Percentiles rank a stretch among this genome's conserved stretches.
Conservation (phyloP, 164 flowering plant species). For the Vitis riparia region DNA sequence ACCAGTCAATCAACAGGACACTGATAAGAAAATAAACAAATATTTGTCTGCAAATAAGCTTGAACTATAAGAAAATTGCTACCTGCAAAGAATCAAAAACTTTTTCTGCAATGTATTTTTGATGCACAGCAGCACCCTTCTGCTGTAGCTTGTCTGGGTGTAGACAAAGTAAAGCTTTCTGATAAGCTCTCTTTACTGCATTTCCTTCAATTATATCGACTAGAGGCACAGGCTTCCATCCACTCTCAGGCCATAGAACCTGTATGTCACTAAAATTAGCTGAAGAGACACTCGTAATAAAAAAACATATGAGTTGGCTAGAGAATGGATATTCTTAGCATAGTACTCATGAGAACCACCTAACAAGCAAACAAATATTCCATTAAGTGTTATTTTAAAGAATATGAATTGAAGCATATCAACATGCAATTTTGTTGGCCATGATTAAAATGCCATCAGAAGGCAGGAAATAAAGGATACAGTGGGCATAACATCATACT, state of each 20-base stretch:
- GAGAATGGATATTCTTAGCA: background rate
- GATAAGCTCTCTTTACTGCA: constrained; percentile 81
- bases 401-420: too few relatives aligned
- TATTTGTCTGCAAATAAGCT: background rate
- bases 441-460: too few relatives aligned
- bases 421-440: too few relatives aligned
- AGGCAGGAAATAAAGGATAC: too few relatives aligned
- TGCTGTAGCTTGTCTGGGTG: constrained; percentile 97
- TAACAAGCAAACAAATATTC: background rate
- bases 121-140: constrained; percentile 69
- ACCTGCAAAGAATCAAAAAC: constrained; percentile 95
- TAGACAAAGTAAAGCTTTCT: constrained; percentile 75
- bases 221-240: constrained; percentile 92
- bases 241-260: constrained; percentile 93
- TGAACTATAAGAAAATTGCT: background rate
- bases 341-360: background rate
- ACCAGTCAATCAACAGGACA: too few relatives aligned
- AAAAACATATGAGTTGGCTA: background rate
- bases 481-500: too few relatives aligned
- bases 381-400: too few relatives aligned
- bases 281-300: background rate
- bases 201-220: constrained; percentile 80
- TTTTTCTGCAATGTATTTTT: constrained; percentile 78
- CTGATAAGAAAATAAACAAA: background rate
- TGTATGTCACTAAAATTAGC: constrained; percentile 16